Evolutionary conservation across 305 asterid species (phyloP).

Genomic region (Lippia alba): DNA sequence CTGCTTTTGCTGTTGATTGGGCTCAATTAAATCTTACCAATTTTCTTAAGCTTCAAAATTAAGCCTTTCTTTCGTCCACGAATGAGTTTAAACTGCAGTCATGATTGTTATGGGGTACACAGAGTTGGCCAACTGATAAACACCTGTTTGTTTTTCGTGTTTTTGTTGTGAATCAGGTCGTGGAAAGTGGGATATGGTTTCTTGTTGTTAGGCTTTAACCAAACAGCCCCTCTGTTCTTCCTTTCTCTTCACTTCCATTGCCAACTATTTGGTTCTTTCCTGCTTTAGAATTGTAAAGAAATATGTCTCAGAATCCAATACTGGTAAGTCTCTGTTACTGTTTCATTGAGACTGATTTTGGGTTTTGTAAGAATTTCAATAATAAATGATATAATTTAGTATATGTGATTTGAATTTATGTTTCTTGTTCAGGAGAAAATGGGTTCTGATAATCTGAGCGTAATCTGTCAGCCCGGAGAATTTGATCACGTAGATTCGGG

Average conservation of each 20-base stretch:
- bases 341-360: neutral
- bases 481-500: neutral
- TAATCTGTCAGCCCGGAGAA: neutral
- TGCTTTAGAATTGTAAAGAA: too few relatives aligned
- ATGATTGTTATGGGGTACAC: neutral
- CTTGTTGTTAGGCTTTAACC: slow-evolving; percentile 21
- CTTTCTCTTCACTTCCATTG: neutral
- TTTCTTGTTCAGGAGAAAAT: slow-evolving; percentile 2
- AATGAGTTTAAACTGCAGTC: neutral
- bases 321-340: neutral
- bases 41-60: slow-evolving; percentile 17
- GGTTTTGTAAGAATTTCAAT: too few relatives aligned
- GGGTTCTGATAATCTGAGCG: neutral
- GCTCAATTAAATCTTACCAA: neutral
- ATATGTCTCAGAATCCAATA: neutral
- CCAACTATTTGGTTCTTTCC: too few relatives aligned
- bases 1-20: neutral
- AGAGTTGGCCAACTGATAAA: slow-evolving; percentile 16
- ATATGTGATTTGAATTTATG: neutral
- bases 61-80: slow-evolving; percentile 12
- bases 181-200: slow-evolving; percentile 13
- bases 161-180: neutral
- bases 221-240: slow-evolving; percentile 1
- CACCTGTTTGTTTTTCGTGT: slow-evolving; percentile 13
- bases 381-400: too few relatives aligned